A percentile compares a stretch with the other conserved stretches of the same genome.
phyloP scores from a whole-genome alignment of 805 yeast genomes.

The Wickerhamomyces pijperi region DNA sequence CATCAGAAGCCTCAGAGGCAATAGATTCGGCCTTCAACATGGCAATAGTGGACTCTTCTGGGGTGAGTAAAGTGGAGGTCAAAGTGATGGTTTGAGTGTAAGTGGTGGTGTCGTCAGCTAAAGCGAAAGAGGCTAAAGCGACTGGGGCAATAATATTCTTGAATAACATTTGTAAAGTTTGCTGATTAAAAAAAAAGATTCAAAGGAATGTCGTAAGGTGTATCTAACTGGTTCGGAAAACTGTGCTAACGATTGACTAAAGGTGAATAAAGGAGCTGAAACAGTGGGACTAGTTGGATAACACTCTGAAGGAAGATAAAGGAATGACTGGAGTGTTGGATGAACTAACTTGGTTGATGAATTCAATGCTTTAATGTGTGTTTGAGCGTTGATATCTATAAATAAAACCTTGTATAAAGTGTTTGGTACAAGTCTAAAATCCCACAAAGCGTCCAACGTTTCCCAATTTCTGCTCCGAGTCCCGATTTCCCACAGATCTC shows the following conservation, averaged over 20 bases:
- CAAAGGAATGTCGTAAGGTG: not conserved
- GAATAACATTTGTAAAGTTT: conserved; percentile 14
- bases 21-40: not conserved
- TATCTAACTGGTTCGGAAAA: not conserved
- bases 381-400: too few species aligned
- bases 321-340: conserved; percentile 21
- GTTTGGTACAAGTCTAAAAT: not conserved
- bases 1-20: conserved; percentile 6
- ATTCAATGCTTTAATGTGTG: not conserved
- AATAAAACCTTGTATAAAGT: not conserved
- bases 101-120: conserved; percentile 24
- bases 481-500: not conserved
- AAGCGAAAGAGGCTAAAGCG: conserved; percentile 20
- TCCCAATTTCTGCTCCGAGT: not conserved
- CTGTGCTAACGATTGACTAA: not conserved
- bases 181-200: not conserved
- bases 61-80: conserved; percentile 19
- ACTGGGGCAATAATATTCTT: conserved; percentile 13
- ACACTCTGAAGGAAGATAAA: conserved; percentile 19
- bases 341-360: not conserved
- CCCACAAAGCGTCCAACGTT: not conserved
- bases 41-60: conserved; percentile 14
- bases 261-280: not conserved
- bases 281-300: conserved; percentile 2
- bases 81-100: conserved; percentile 28